Conservation (phyloP, 2,329 filamentous ascomycete genomes). For the Fusarium concolor region DNA sequence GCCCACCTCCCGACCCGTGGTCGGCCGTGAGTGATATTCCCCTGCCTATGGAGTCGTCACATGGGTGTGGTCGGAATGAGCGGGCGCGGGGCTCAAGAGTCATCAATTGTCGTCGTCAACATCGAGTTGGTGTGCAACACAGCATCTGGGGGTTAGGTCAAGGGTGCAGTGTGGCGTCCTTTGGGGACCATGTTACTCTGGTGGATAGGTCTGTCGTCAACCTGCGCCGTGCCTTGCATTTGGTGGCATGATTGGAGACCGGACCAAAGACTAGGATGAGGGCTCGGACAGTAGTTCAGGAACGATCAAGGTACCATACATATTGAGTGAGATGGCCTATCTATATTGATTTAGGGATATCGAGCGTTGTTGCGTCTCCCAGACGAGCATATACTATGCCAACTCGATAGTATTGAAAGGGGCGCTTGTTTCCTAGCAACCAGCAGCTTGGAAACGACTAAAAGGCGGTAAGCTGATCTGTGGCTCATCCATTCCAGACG, state of each 20-base stretch:
- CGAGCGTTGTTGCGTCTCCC: background rate
- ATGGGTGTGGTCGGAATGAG: conserved; percentile 42
- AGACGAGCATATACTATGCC: background rate
- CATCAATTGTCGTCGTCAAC: conserved; percentile 35
- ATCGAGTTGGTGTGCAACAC: conserved; percentile 32
- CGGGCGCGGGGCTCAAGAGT: conserved; percentile 38
- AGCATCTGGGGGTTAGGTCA: conserved; percentile 16
- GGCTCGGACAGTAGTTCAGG: conserved; percentile 39
- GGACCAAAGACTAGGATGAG: conserved; percentile 39
- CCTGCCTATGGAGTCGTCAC: conserved; percentile 44
- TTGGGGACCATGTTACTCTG: conserved; percentile 32
- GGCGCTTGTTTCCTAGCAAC: conserved; percentile 25
- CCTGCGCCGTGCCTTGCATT: conserved; percentile 48
- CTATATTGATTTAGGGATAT: conserved; percentile 1
- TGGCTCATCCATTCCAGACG: conserved; percentile 28
- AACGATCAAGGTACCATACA: conserved; percentile 38
- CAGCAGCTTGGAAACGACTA: background rate
- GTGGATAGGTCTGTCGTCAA: conserved; percentile 44
- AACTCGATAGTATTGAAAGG: background rate
- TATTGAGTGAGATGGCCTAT: conserved; percentile 18
- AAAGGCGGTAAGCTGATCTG: conserved; percentile 23
- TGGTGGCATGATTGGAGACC: conserved; percentile 46
- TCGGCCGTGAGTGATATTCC: conserved; percentile 25
- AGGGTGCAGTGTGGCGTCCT: conserved; percentile 34
- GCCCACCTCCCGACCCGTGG: conserved; percentile 18